Evolutionary conservation across 2,329 filamentous ascomycete genomes (phyloP).

Genomic region (Sclerotinia borealis): DNA sequence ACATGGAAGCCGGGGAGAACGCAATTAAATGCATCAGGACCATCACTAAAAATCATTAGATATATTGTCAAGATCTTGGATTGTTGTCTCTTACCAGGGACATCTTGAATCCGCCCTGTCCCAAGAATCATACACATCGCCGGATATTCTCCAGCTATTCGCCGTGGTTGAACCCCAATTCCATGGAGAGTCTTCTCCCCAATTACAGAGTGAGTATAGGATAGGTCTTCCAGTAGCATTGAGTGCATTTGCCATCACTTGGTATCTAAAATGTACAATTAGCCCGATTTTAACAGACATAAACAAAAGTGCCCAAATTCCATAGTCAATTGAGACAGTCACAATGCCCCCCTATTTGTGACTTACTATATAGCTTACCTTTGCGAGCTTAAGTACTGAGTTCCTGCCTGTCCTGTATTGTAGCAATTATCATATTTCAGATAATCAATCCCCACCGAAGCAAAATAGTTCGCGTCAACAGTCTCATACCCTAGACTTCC

Average conservation of each 20-base stretch:
- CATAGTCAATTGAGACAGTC: neutral
- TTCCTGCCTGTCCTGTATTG: constrained; percentile 47
- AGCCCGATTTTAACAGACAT: neutral
- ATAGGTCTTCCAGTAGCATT: constrained; percentile 35
- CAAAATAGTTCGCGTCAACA: constrained; percentile 46
- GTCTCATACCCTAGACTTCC: constrained; percentile 45
- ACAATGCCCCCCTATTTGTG: neutral
- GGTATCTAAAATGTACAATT: constrained; percentile 26
- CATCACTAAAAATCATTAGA: constrained; percentile 27
- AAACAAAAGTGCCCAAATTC: too few species aligned
- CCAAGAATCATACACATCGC: constrained; percentile 36
- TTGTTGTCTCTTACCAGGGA: constrained; percentile 20
- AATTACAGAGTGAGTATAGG: constrained; percentile 39
- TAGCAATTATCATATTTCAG: constrained; percentile 53
- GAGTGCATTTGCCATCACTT: constrained; percentile 33
- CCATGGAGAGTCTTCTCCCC: constrained; percentile 44
- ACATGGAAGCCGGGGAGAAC: constrained; percentile 27
- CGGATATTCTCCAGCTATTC: constrained; percentile 36
- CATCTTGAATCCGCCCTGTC: constrained; percentile 36
- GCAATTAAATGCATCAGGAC: constrained; percentile 33
- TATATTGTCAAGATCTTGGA: neutral
- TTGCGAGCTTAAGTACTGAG: constrained; percentile 35
- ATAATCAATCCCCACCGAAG: constrained; percentile 47
- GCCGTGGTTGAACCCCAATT: constrained; percentile 33
- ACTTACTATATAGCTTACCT: constrained; percentile 27